Conservation (phyloP, 2,329 filamentous ascomycete genomes). For the Aspergillus luchuensis region DNA sequence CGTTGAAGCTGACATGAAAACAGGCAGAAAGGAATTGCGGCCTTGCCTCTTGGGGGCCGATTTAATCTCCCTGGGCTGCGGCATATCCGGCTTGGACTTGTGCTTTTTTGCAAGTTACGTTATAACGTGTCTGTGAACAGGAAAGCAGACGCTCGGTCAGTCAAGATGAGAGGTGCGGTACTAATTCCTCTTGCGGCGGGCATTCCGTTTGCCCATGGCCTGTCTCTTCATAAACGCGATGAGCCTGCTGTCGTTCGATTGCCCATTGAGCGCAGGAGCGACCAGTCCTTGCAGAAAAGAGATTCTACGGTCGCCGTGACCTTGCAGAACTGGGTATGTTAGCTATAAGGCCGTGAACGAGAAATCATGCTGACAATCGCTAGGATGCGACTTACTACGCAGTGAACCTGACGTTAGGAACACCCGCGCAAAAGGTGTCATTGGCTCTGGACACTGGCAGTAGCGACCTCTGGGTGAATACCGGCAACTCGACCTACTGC, state of each 20-base stretch:
- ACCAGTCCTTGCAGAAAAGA: conserved; percentile 6
- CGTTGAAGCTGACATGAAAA: not conserved
- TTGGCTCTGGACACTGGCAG: conserved; percentile 62
- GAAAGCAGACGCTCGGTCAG: no score
- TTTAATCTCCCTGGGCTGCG: not conserved
- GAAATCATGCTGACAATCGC: not conserved
- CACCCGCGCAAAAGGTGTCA: conserved; percentile 54
- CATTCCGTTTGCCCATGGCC: not conserved
- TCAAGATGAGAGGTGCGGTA: not conserved
- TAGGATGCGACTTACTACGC: conserved; percentile 11
- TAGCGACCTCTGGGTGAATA: conserved; percentile 67
- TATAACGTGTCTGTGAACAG: not conserved
- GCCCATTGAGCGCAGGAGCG: conserved; percentile 10
- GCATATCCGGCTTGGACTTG: not conserved
- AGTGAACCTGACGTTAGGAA: conserved; percentile 55
- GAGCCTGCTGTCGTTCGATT: conserved; percentile 14
- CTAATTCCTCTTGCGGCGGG: not conserved
- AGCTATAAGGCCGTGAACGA: not conserved
- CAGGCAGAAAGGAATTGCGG: not conserved
- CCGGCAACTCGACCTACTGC: conserved; percentile 64
- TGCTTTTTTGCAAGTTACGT: not conserved
- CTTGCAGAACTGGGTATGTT: not conserved
- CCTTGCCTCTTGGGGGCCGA: not conserved
- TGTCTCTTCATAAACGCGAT: conserved; percentile 17
- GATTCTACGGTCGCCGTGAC: conserved; percentile 9